phyloP scores from a whole-genome alignment of 2,329 filamentous ascomycete species.

The Blastomyces emzantsi region DNA sequence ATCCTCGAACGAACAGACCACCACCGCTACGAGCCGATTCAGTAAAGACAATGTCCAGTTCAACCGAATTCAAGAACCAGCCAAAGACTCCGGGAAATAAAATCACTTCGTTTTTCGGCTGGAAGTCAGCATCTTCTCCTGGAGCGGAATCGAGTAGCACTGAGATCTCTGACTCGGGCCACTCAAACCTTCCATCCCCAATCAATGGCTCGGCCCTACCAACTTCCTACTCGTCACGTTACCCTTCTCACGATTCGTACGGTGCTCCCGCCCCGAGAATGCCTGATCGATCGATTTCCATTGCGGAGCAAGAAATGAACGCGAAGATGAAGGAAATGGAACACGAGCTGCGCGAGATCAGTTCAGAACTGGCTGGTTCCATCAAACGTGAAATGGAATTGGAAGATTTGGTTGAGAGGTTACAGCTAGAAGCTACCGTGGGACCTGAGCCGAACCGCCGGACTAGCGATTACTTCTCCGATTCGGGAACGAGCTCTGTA shows the following conservation, averaged over 20 bases:
- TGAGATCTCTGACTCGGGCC: conserved; percentile 52
- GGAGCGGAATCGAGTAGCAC: conserved; percentile 52
- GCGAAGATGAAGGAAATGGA: conserved; percentile 76
- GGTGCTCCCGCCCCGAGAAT: conserved; percentile 34
- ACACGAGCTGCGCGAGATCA: conserved; percentile 87
- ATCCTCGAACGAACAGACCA: conserved; percentile 33
- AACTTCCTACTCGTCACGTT: conserved; percentile 15
- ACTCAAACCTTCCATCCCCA: conserved; percentile 52
- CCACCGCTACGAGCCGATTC: conserved; percentile 39
- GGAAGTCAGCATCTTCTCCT: conserved; percentile 49
- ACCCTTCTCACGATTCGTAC: conserved; percentile 28
- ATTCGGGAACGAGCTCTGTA: conserved; percentile 81
- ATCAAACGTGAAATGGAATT: conserved; percentile 94
- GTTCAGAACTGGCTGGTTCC: conserved; percentile 80
- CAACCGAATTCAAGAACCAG: conserved; percentile 28
- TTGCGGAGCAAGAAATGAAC: conserved; percentile 38
- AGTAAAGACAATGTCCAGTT: conserved; percentile 28
- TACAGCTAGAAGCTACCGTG: conserved; percentile 65
- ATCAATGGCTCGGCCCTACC: conserved; percentile 29
- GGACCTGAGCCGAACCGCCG: conserved; percentile 55
- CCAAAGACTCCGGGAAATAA: conserved; percentile 48
- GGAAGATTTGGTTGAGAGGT: conserved; percentile 81
- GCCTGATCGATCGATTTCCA: conserved; percentile 38
- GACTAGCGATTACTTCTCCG: conserved; percentile 96
- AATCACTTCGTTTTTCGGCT: conserved; percentile 59